Evolutionary conservation across 2,329 filamentous ascomycete genomes (phyloP).

Genomic region (Didymella pomorum): DNA sequence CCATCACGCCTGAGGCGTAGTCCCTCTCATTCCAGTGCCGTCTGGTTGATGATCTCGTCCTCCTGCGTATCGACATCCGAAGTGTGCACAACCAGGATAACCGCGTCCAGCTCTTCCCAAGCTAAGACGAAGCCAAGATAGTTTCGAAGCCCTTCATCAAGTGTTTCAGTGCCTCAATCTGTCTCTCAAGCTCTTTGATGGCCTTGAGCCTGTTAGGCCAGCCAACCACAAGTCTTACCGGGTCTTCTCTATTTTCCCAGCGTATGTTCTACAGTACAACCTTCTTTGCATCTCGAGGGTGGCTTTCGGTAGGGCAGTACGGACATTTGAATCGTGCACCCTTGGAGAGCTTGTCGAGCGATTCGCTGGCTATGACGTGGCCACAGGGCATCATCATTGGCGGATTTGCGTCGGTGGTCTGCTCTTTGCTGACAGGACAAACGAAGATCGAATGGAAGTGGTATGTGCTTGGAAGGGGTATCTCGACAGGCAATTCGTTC

Average conservation of each 20-base stretch:
- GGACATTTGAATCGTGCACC: conserved; percentile 89
- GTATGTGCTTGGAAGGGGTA: conserved; percentile 69
- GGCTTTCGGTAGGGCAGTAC: conserved; percentile 88
- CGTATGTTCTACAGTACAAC: conserved; percentile 41
- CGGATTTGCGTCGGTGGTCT: conserved; percentile 90
- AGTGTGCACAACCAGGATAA: neutral
- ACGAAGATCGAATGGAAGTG: conserved; percentile 96
- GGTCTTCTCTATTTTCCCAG: neutral
- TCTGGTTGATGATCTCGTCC: neutral
- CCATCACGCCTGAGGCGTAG: neutral
- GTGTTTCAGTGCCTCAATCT: neutral
- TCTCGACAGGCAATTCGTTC: conserved; percentile 84
- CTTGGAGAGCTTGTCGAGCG: conserved; percentile 80
- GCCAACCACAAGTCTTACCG: neutral
- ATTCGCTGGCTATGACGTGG: conserved; percentile 89
- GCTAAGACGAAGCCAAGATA: conserved; percentile 1
- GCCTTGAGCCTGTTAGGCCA: neutral
- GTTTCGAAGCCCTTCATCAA: neutral
- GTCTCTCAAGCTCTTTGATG: neutral
- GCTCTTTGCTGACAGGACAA: conserved; percentile 95
- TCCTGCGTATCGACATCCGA: neutral
- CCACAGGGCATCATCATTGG: conserved; percentile 97
- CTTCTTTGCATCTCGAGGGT: conserved; percentile 71
- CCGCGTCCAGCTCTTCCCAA: neutral
- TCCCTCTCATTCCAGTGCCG: neutral